A percentile compares a stretch with the other conserved stretches of the same genome.
phyloP scores from a whole-genome alignment of 176 grass and related monocot genomes.

The Secale cereale region DNA sequence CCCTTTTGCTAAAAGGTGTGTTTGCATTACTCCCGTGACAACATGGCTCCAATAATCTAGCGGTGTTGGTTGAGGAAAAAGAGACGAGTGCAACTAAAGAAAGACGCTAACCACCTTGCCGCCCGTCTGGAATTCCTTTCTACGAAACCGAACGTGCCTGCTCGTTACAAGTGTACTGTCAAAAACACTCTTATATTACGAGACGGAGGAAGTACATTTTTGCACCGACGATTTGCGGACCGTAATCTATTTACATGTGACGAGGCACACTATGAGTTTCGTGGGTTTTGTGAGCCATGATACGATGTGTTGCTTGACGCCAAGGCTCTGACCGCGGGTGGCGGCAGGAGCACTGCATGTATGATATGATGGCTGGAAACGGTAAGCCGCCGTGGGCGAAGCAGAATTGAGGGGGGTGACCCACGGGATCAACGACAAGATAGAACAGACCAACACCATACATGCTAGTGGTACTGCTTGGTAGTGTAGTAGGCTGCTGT shows the following conservation, averaged over 20 bases:
- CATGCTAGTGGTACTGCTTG: neutral
- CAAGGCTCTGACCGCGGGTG: neutral
- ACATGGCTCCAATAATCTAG: neutral
- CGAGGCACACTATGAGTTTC: no score
- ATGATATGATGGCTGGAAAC: neutral
- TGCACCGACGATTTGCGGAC: neutral
- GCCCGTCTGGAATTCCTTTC: neutral
- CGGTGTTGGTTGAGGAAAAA: slow-evolving; percentile 1
- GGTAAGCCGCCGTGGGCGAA: no score
- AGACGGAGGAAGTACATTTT: no score
- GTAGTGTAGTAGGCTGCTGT: neutral
- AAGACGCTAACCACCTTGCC: slow-evolving; percentile 28
- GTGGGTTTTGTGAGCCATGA: neutral
- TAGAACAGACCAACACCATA: neutral
- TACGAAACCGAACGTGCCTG: neutral
- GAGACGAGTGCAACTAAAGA: slow-evolving; percentile 20
- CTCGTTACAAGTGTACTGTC: no score
- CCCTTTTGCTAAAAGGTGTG: slow-evolving; percentile 5
- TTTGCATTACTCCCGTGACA: neutral
- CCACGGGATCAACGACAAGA: neutral
- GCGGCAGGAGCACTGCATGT: neutral
- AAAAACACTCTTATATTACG: no score
- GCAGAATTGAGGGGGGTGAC: neutral
- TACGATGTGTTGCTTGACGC: neutral
- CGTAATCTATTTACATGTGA: no score